Evolutionary conservation across 768 basidiomycete genomes (phyloP).

Genomic region (Rhodotorula paludigena): DNA sequence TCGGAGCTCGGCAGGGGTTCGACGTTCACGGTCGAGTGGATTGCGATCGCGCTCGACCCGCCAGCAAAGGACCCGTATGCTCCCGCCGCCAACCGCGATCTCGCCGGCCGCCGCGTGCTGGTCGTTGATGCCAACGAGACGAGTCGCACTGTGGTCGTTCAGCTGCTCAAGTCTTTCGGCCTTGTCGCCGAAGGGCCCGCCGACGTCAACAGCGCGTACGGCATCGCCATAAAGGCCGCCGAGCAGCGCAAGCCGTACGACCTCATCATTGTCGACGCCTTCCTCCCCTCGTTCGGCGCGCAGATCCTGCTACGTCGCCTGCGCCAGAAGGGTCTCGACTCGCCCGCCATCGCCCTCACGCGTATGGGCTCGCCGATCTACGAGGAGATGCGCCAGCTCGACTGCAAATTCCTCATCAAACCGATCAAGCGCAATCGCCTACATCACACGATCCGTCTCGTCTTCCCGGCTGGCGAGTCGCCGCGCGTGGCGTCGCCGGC

Average conservation of each 20-base stretch:
- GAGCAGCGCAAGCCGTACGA: background rate
- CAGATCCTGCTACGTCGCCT: conserved; percentile 31
- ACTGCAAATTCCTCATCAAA: conserved; percentile 37
- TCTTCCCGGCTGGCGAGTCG: conserved; percentile 25
- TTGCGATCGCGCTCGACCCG: background rate
- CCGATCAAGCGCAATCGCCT: conserved; percentile 38
- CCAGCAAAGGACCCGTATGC: conserved; percentile 22
- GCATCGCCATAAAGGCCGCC: conserved; percentile 6
- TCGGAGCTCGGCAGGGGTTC: conserved; percentile 31
- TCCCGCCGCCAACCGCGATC: conserved; percentile 18
- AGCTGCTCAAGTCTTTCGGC: conserved; percentile 30
- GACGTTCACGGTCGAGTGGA: conserved; percentile 32
- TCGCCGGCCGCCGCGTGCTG: conserved; percentile 28
- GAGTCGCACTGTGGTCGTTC: conserved; percentile 8
- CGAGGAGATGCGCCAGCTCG: conserved; percentile 31
- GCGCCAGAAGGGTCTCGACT: conserved; percentile 19
- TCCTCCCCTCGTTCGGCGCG: conserved; percentile 30
- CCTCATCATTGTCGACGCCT: conserved; percentile 35
- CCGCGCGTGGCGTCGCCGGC: conserved; percentile 2
- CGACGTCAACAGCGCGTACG: conserved; percentile 8
- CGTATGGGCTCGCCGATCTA: conserved; percentile 36
- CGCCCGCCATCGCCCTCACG: conserved; percentile 27
- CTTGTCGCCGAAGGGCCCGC: background rate
- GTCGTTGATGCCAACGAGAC: conserved; percentile 33
- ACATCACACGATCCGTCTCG: conserved; percentile 32